Evolutionary conservation across 495 filamentous ascomycete species (phyloP), one percentile per base, ranked within the genome.

Genomic region (Annulohypoxylon stygium): DNA sequence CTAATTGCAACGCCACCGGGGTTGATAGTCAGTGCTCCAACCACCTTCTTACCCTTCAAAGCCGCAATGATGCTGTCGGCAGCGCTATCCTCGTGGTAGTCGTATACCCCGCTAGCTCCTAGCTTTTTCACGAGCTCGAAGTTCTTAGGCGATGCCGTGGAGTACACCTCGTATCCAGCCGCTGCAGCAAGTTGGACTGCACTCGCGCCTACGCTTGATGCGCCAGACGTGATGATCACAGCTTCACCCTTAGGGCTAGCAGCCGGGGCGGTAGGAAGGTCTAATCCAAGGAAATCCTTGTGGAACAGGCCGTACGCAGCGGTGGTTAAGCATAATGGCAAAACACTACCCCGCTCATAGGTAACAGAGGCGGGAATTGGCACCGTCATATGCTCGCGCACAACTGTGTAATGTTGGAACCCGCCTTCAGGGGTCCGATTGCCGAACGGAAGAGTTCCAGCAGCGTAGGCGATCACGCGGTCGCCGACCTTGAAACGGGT

Each of bases 101-200:
- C 88, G 55, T 90, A 87, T 0, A 84, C 84, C 18, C 81, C 57
- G 4, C 55, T 79, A 7, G 90, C 90, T 2, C 90, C 89, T 0
- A 90, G 81, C 0, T 48, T 67, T 66, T 81, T 84, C 41, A 86
- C 78, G 45, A 84, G 83, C 0, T 83, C 83, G 37, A 86, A 83
- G 72, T 90, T 91, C 57, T 79, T 81, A 0, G 79, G 70, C 2
- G 82, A 84, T 0, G 85, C 80, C 0, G 85, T 88, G 0, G 82
- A 79, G 51, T 88, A 71, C 0, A 90, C 88, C 12, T 85, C 82
- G 26, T 86, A 85, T 0, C 88, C 89, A 0, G 87, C 80, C 0
- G 85, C 85, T 0, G 76, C 78, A 10, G 87, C 88, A 11, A 90
- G 81, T 63, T 90, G 89, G 37, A 89, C 87, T 0, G 85, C 86